Evolutionary conservation across 345 rosid species (phyloP), one percentile per base, ranked within the genome.

Genomic region (Populus deltoides): DNA sequence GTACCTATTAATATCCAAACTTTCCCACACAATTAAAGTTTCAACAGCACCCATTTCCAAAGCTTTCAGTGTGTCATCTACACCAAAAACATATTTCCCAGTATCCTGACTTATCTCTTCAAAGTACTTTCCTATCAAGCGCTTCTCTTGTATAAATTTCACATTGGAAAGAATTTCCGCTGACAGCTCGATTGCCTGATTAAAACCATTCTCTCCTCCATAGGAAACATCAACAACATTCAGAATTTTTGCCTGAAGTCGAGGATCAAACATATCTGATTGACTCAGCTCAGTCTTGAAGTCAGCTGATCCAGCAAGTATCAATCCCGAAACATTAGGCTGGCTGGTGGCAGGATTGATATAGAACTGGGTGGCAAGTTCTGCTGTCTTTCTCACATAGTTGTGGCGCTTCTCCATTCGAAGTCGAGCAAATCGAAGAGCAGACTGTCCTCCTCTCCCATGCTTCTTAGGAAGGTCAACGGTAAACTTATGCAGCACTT

Each of bases 61-160:
- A 39, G 91, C 97, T 84, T 92, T 91, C 69, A 94, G 74, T 4
- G 98, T 94, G 78, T 94, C 97, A 0, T 92, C 98, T 45, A 92
- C 89, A 73, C 98, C 97, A 72, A 93, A 90, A 24, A 93, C 98
- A 69, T 93, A 93, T 17, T 90, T 93, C 68, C 98, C 97, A 0
- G 98, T 92, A 71, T 94, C 94, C 90, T 92, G 98, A 80, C 96
- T 92, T 6, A 94, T 94, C 86, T 94, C 98, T 85, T 94, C 98
- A 53, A 94, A 94, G 86, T 94, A 92, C 77, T 92, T 94, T 41
- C 97, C 97, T 78, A 94, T 90, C 85, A 94, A 83, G 18, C 89
- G 87, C 68, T 94, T 94, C 81, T 94, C 98, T 83, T 92, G 98
- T n/a, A 94, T 94, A 85, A 94, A 94, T 87, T 94, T 94, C 55